These are phyloP conservation scores for Aureobasidium uvarum DNA, from an alignment of 2,329 filamentous ascomycete species.

Conservation along the genomic window DNA sequence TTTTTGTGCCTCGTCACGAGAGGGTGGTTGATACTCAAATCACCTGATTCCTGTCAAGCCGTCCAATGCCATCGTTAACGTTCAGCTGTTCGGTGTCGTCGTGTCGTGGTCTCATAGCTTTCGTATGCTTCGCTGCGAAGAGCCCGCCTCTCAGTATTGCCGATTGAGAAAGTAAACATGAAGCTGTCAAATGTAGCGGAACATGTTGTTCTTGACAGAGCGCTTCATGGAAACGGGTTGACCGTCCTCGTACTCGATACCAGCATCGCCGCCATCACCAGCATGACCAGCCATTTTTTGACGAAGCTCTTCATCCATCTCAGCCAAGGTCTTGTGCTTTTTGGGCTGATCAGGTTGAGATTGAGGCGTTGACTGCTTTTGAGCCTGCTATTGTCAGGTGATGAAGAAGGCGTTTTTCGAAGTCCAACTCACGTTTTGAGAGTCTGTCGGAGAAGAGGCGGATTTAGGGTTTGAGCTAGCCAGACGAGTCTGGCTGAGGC, in stretches of 20 bases:
- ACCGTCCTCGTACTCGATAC: conserved; percentile 73
- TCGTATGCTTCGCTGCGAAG: not conserved
- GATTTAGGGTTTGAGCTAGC: conserved; percentile 24
- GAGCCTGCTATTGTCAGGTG: not conserved
- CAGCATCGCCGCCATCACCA: conserved; percentile 64
- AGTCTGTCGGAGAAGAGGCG: conserved; percentile 10
- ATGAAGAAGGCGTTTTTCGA: not conserved
- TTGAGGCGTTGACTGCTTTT: not conserved
- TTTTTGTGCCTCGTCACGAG: not conserved
- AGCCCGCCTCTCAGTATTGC: no score
- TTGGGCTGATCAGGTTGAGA: conserved; percentile 12
- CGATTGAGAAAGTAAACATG: no score
- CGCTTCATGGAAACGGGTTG: conserved; percentile 70
- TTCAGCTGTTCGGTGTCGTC: not conserved
- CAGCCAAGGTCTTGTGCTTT: conserved; percentile 55
- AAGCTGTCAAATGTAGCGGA: conserved; percentile 67
- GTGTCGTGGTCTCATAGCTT: not conserved
- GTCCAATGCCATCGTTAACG: not conserved
- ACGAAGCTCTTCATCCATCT: conserved; percentile 66
- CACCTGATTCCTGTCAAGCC: not conserved
- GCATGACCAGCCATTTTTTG: conserved; percentile 64
- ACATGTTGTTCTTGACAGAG: conserved; percentile 74
- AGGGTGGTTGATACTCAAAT: not conserved
- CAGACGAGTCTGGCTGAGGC: not conserved
- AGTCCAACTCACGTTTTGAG: not conserved